These are phyloP conservation scores for Carex pumila DNA, from an alignment of 176 grass and related monocot genomes.

Conservation along the genomic window DNA sequence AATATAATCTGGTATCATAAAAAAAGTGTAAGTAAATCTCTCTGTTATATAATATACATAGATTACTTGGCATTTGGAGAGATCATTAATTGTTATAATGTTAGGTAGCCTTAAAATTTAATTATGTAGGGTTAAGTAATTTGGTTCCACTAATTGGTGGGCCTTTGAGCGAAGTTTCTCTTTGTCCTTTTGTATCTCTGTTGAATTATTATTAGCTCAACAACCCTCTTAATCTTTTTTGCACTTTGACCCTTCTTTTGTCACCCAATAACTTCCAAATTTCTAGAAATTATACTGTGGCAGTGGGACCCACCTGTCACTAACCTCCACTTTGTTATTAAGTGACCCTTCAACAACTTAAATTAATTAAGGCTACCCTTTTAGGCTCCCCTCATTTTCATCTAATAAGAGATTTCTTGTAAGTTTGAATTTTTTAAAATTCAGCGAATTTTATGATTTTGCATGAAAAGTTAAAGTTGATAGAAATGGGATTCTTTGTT, in stretches of 20 bases:
- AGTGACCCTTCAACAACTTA: slow-evolving; percentile 18
- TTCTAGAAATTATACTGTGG: background rate
- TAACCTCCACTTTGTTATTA: slow-evolving; percentile 22
- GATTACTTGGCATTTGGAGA: background rate
- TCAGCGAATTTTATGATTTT: background rate
- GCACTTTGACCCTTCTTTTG: slow-evolving; percentile 9
- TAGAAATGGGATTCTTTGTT: background rate
- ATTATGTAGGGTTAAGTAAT: background rate
- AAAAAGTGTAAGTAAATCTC: no score
- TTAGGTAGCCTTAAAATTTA: background rate
- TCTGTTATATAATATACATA: background rate
- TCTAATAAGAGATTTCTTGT: background rate
- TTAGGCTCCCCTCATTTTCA: background rate
- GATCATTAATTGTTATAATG: background rate
- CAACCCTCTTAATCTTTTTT: background rate
- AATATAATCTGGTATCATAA: no score
- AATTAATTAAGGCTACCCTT: slow-evolving; percentile 7
- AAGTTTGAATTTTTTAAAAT: background rate
- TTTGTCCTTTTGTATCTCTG: background rate
- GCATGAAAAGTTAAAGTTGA: background rate
- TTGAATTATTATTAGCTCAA: slow-evolving; percentile 3
- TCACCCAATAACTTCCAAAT: slow-evolving; percentile 12
- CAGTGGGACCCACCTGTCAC: slow-evolving; percentile 8
- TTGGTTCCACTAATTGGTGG: background rate
- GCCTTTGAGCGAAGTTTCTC: slow-evolving; percentile 8